Conservation (phyloP, 768 basidiomycete genomes). For the Trametes gibbosa region DNA sequence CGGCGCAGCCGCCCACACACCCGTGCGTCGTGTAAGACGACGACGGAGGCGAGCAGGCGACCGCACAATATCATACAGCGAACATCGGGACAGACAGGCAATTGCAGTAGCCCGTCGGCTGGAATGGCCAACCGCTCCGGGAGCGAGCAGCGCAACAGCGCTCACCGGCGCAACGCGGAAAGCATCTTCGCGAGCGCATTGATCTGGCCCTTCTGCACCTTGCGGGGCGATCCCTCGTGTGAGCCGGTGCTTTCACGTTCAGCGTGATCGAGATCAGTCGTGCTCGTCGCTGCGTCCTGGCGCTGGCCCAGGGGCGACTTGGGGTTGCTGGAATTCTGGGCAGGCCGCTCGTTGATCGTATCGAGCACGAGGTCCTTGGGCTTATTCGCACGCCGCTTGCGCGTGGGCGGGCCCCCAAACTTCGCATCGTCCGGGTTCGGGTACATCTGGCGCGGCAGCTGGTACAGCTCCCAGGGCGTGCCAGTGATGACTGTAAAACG, state of each 20-base stretch:
- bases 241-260: constrained; percentile 33
- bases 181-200: constrained; percentile 90
- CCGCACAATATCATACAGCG: constrained; percentile 15
- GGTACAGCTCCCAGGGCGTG: constrained; percentile 70
- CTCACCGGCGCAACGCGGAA: constrained; percentile 67
- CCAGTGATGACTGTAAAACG: constrained; percentile 63
- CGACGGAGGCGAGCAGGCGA: neutral
- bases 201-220: constrained; percentile 89
- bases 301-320: constrained; percentile 48
- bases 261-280: constrained; percentile 54
- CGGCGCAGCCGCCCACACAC: constrained; percentile 11
- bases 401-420: constrained; percentile 53
- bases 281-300: constrained; percentile 69
- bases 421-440: constrained; percentile 60
- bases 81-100: constrained; percentile 4
- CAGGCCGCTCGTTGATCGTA: constrained; percentile 72
- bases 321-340: constrained; percentile 14
- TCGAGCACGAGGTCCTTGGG: constrained; percentile 65
- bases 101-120: neutral
- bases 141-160: neutral
- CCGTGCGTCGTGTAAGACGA: neutral
- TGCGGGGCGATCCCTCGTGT: constrained; percentile 55
- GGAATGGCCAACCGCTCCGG: neutral
- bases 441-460: constrained; percentile 66
- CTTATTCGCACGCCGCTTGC: constrained; percentile 57